phyloP scores from a whole-genome alignment of 2,329 filamentous ascomycete species.

The Fusarium ramigenum region DNA sequence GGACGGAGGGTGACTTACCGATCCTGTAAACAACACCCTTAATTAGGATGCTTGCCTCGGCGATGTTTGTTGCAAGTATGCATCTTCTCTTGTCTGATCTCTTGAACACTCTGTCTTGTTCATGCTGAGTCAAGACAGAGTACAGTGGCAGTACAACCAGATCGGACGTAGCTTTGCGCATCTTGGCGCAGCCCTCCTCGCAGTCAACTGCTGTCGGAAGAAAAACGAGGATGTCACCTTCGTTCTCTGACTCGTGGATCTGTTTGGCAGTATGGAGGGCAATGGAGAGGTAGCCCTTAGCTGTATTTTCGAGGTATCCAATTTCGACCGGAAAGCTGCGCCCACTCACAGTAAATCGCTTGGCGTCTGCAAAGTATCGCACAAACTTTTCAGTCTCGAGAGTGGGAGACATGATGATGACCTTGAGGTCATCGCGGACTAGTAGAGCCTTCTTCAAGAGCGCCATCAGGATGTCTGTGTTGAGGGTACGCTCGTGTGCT shows the following conservation, averaged over 20 bases:
- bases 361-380: neutral
- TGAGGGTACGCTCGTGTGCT: neutral
- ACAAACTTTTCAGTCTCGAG: neutral
- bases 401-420: neutral
- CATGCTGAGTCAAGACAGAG: neutral
- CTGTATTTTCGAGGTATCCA: neutral
- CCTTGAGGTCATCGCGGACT: neutral
- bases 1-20: neutral
- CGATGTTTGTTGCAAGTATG: neutral
- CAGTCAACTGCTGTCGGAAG: neutral
- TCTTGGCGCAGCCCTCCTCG: neutral
- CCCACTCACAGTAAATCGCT: neutral
- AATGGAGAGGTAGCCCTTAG: neutral
- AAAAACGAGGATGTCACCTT: neutral
- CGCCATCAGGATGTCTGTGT: neutral
- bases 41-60: rapidly evolving
- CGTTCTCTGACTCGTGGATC: neutral
- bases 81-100: neutral
- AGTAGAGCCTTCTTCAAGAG: neutral
- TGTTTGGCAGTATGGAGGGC: neutral
- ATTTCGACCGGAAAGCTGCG: neutral
- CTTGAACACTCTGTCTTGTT: neutral
- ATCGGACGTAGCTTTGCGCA: neutral
- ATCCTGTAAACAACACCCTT: neutral
- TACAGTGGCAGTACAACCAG: neutral